Percentiles rank a stretch among this genome's conserved stretches.
phyloP scores from a whole-genome alignment of 257 asterid species.

The Thymus mandschuricus region DNA sequence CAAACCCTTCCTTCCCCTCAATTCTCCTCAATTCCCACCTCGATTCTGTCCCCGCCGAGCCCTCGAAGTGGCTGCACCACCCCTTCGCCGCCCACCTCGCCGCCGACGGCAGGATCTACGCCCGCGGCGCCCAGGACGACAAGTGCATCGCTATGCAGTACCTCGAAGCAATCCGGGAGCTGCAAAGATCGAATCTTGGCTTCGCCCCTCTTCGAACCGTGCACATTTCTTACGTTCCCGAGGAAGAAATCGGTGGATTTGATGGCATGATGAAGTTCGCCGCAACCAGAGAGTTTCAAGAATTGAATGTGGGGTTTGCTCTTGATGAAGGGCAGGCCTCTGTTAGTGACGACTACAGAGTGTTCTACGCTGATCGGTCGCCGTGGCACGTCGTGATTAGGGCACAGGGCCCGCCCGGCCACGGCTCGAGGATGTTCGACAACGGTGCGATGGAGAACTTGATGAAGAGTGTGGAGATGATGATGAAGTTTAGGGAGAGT shows the following conservation, averaged over 20 bases:
- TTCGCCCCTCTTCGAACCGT: slow-evolving; percentile 58
- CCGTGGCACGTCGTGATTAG: slow-evolving; percentile 88
- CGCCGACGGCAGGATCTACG: slow-evolving; percentile 73
- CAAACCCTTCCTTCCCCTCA: slow-evolving; percentile 75
- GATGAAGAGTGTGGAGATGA: slow-evolving; percentile 82
- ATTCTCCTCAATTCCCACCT: slow-evolving; percentile 85
- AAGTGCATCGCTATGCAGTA: slow-evolving; percentile 86
- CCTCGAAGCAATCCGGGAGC: slow-evolving; percentile 63
- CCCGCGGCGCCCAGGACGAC: slow-evolving; percentile 97
- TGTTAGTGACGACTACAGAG: slow-evolving; percentile 72
- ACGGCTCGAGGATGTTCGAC: slow-evolving; percentile 86
- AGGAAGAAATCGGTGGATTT: slow-evolving; percentile 85
- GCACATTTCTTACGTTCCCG: slow-evolving; percentile 79
- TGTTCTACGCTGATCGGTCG: slow-evolving; percentile 81
- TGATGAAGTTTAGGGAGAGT: slow-evolving; percentile 75
- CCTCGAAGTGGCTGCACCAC: slow-evolving; percentile 71
- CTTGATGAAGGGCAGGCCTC: slow-evolving; percentile 98
- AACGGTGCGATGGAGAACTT: slow-evolving; percentile 82
- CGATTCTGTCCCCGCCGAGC: slow-evolving; percentile 94
- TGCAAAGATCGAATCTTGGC: slow-evolving; percentile 25
- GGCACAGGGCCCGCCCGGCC: slow-evolving; percentile 78
- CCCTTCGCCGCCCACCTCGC: slow-evolving; percentile 78
- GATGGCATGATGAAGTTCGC: slow-evolving; percentile 88
- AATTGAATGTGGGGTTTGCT: slow-evolving; percentile 73
- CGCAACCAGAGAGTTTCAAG: slow-evolving; percentile 51